Base-by-base conservation (phyloP, 768 basidiomycete genomes). In the Lactifluus rugatus region DNA sequence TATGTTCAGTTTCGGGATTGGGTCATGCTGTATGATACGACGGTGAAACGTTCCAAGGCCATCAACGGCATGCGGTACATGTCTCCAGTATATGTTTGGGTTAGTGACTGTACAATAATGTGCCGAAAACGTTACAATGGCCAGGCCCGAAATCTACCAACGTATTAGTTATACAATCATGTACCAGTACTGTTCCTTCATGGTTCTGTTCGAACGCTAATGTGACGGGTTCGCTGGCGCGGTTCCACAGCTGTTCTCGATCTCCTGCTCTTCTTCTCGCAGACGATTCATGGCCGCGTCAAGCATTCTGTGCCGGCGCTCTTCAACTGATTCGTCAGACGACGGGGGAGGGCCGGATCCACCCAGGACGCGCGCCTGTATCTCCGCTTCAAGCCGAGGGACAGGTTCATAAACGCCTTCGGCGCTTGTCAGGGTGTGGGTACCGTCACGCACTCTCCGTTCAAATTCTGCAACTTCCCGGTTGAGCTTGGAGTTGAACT, bases 241-340 rank as follows among this genome's bases (percentile, higher is more conserved):
- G 44, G 85, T 88, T 25, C 86, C 87, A 69, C 87, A 89, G 54
- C 79, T 81, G 45, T 80, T 73, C 66, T 89, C 87, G 17, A 88
- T 68, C 60, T 87, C 83, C 64, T 88, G 81, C 55, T 89, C 87
- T 63, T 87, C 81, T 62, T 73, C 78, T 65, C 71, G 74, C 56
- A 88, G 66, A 28, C 88, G 77, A 26, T 70, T 73, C 70, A 81
- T 77, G 1, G 85, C 81, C 14, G 88, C 88, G 13, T 81, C 78
- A 36, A 86, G 66, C 48, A 81, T 67, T 52, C 77, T 74, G 45
- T 71, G 70, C 42, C 88, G 71, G 36, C 83, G 74, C 34, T 85
- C 85, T 61, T 85, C 82, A 2, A 65, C 64, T 0, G 83, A 78
- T 59, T 86, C 82, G 1, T 55, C 54, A 2, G 56, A 34, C 25